phyloP scores from a whole-genome alignment of 169 alveolate species.

The Eimeria acervulina region DNA sequence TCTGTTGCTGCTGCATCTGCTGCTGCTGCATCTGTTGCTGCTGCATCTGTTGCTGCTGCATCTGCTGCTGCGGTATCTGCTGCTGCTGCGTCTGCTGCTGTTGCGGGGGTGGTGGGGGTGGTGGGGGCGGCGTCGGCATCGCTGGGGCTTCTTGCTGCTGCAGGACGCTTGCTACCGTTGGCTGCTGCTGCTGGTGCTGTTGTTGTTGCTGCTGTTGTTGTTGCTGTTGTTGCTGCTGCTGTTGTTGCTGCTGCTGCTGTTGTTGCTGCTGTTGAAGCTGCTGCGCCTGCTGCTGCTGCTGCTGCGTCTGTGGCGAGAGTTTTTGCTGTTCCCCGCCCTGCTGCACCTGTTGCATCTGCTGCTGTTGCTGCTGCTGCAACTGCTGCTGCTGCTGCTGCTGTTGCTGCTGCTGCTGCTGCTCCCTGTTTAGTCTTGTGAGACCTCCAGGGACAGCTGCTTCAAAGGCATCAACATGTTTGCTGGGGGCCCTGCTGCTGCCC shows the following conservation, averaged over 20 bases:
- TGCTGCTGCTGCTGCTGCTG: conserved; percentile 58
- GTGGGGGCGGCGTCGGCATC: too few species aligned
- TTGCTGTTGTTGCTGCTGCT: too few species aligned
- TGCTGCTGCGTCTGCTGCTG: too few species aligned
- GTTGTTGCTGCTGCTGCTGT: not conserved
- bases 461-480: conserved; percentile 81
- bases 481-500: conserved; percentile 83
- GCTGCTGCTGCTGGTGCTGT: too few species aligned
- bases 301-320: conserved; percentile 2
- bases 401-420: conserved; percentile 74
- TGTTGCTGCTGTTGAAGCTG: conserved; percentile 34
- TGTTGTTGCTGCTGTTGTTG: too few species aligned
- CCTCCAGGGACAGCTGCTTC: conserved; percentile 84
- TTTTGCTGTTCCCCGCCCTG: conserved; percentile 23
- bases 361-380: conserved; percentile 38
- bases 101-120: too few species aligned
- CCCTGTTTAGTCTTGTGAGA: conserved; percentile 64
- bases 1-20: too few species aligned
- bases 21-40: too few species aligned
- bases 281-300: not conserved
- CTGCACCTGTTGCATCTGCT: not conserved
- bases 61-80: too few species aligned
- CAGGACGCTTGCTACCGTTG: too few species aligned
- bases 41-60: too few species aligned
- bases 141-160: too few species aligned